Evolutionary conservation across 2,329 filamentous ascomycete species (phyloP), one percentile per base, ranked within the genome.

Genomic region (Paecilomyces formosus): DNA sequence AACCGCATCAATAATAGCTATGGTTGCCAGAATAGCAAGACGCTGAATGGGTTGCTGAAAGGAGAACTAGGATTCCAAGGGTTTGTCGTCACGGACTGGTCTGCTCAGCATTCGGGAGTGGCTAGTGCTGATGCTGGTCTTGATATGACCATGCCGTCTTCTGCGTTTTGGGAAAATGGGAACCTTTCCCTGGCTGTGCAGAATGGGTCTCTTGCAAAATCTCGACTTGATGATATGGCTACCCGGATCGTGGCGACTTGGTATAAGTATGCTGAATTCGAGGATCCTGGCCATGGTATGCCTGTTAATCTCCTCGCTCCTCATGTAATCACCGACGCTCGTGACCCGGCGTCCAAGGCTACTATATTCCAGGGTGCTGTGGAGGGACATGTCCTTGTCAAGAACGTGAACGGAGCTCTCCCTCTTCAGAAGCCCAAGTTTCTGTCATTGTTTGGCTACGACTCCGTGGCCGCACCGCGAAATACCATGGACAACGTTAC

Each of bases 81-180:
- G 0, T 90, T 90, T 66, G 82, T 93, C 58, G 85, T 90, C 83
- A 85, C 82, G n/a, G 90, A 95, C 71, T 94, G 89, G 88, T 78
- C 83, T 63, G 90, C 88, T 3, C 88, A 91, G 66, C 88, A 92
- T 66, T 79, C 84, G 3, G 88, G 88, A 62, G 85, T 83, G 4
- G 78, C 84, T 26, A 83, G 81, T 35, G 87, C 89, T 2, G 78
- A 85, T 39, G 88, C 89, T 22, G 90, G 90, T 45, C 78, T 94
- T 24, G 91, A 95, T 72, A 92, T 94, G 89, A 54, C 31, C 13
- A 53, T 56, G 55, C 55, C 26, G 8, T 39, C 21, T 28, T 51
- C 39, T 1, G 18, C 55, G 0, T 56, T 57, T 2, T 70, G 67
- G 67, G 58, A 56, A 0, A 26, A 35, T 15, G 55, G 56, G 0